Evolutionary conservation across 768 basidiomycete genomes (phyloP).

Genomic region (Mycena leptocephala): DNA sequence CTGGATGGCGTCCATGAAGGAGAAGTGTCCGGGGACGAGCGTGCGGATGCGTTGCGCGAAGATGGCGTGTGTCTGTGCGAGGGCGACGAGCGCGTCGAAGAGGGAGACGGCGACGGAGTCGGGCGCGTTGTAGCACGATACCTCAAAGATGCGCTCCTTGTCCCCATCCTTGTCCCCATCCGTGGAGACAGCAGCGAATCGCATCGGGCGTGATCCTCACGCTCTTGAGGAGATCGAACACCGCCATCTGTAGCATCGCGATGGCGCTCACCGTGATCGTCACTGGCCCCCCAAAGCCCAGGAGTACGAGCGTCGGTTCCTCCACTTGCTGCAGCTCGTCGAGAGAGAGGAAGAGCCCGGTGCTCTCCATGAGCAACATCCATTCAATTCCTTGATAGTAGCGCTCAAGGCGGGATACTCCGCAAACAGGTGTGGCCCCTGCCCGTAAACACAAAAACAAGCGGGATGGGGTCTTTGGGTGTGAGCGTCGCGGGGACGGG

Average conservation of each 20-base stretch:
- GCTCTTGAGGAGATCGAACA: conserved; percentile 45
- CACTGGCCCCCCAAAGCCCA: conserved; percentile 27
- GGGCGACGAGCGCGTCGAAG: conserved; percentile 23
- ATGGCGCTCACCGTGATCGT: conserved; percentile 44
- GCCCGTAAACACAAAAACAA: conserved; percentile 53
- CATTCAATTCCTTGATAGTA: conserved; percentile 47
- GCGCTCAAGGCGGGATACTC: conserved; percentile 45
- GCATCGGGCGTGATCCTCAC: conserved; percentile 44
- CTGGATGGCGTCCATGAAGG: background rate
- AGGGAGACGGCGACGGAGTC: conserved; percentile 42
- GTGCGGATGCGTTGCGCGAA: background rate
- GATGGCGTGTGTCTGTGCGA: background rate
- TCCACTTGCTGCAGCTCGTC: background rate
- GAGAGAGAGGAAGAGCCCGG: conserved; percentile 45
- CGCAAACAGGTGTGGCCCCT: conserved; percentile 50
- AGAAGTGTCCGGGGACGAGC: background rate
- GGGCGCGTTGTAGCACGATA: conserved; percentile 50
- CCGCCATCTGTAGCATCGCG: conserved; percentile 52
- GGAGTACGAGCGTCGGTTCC: too few relatives aligned
- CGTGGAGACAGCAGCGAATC: background rate
- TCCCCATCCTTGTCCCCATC: too few relatives aligned
- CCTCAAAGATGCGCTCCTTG: conserved; percentile 37
- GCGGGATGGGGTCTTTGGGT: conserved; percentile 25
- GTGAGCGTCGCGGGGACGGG: conserved; percentile 31
- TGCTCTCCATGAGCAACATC: conserved; percentile 43